A percentile compares a stretch with the other conserved stretches of the same genome.
phyloP scores from a whole-genome alignment of 164 flowering plant genomes.

The Platanus orientalis region DNA sequence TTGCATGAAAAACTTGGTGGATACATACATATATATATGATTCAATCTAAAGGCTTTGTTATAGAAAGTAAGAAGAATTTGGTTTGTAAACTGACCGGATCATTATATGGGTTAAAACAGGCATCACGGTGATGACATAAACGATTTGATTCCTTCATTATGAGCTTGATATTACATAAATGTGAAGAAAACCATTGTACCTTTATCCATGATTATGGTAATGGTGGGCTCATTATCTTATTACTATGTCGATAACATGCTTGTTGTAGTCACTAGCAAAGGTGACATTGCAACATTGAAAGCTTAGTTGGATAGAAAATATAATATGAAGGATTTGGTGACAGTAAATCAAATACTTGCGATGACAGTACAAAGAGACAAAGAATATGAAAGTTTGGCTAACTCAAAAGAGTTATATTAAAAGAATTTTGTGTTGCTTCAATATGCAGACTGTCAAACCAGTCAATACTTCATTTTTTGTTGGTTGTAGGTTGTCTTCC shows the following conservation, averaged over 20 bases:
- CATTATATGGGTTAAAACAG: slow-evolving; percentile 1
- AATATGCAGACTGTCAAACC: slow-evolving; percentile 2
- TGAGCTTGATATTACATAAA: neutral
- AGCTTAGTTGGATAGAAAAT: slow-evolving; percentile 2
- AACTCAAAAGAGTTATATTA: slow-evolving; percentile 2
- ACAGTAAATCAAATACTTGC: neutral
- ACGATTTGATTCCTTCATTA: slow-evolving; percentile 3
- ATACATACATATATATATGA: neutral
- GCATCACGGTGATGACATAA: neutral
- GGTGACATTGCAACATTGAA: neutral
- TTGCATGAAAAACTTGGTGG: neutral
- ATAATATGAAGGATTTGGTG: slow-evolving; percentile 1
- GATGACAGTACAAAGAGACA: neutral
- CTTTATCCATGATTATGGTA: too few relatives aligned
- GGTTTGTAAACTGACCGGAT: neutral
- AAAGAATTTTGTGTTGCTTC: neutral
- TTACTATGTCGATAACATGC: neutral
- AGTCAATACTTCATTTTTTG: slow-evolving; percentile 4
- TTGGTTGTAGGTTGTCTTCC: neutral
- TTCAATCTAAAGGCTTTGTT: neutral
- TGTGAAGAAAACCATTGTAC: neutral
- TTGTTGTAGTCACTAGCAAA: neutral
- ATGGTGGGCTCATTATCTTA: neutral
- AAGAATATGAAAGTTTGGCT: neutral
- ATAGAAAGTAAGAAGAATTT: too few relatives aligned